Evolutionary conservation across 371 early-diverging fungal genomes (phyloP).

Genomic region (Funneliformis caledonium): DNA sequence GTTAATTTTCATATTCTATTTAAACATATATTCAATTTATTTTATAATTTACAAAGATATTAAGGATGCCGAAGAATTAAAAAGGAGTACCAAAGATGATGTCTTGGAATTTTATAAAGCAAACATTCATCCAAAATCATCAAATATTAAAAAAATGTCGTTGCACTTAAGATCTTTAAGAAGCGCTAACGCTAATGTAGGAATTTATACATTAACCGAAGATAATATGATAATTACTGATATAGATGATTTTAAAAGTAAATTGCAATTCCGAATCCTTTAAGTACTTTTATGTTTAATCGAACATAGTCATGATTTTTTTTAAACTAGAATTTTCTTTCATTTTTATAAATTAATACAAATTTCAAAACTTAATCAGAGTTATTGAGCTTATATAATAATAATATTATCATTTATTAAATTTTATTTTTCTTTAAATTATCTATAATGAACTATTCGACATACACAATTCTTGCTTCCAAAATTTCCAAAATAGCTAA

Average conservation of each 20-base stretch:
- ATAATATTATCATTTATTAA: no score
- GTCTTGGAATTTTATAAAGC: slow-evolving; percentile 66
- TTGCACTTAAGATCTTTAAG: slow-evolving; percentile 63
- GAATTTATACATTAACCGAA: background rate
- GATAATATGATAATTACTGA: slow-evolving; percentile 9
- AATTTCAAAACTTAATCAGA: no score
- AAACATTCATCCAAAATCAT: slow-evolving; percentile 63
- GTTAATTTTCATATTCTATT: background rate
- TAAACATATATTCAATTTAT: background rate
- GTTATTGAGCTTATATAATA: no score
- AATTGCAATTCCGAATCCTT: background rate
- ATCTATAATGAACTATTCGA: no score
- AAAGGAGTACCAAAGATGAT: slow-evolving; percentile 50
- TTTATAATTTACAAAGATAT: slow-evolving; percentile 43
- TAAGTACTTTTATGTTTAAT: no score
- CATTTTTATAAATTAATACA: no score
- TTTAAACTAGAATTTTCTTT: no score
- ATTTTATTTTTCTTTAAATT: no score
- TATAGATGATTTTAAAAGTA: slow-evolving; percentile 5
- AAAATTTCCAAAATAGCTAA: no score
- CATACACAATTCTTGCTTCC: no score
- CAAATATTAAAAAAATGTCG: slow-evolving; percentile 64
- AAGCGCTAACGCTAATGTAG: background rate
- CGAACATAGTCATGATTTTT: no score
- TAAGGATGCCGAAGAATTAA: slow-evolving; percentile 63